phyloP scores from a whole-genome alignment of 192 early-diverging fungal species.

The Rhizoclosmatium sp. region DNA sequence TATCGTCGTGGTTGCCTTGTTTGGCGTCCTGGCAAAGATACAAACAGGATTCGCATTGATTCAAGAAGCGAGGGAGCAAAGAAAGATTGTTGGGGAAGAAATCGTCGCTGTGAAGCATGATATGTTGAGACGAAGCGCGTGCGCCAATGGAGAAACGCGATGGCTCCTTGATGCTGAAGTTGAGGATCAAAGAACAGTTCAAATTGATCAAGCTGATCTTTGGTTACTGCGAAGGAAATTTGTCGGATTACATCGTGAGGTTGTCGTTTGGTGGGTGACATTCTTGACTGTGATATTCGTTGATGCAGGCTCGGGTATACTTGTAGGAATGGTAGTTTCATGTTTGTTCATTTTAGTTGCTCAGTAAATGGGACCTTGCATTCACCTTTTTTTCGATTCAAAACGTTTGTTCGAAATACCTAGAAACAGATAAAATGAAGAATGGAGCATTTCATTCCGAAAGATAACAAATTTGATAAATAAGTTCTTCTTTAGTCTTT shows the following conservation, averaged over 20 bases:
- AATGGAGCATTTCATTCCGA: too few species aligned
- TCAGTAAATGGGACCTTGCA: too few species aligned
- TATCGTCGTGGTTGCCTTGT: conserved; percentile 22
- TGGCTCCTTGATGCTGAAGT: background rate
- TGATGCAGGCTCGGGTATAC: conserved; percentile 29
- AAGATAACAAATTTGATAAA: too few species aligned
- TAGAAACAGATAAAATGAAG: too few species aligned
- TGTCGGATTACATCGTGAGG: background rate
- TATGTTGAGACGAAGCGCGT: background rate
- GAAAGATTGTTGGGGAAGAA: background rate
- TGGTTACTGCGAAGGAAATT: conserved; percentile 5
- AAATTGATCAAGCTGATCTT: background rate
- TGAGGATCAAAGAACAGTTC: background rate
- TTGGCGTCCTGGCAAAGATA: background rate
- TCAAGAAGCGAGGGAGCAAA: background rate
- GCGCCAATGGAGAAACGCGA: background rate
- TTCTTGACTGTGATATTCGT: conserved; percentile 24
- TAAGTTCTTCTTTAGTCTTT: too few species aligned
- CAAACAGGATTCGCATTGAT: background rate
- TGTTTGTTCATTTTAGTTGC: too few species aligned
- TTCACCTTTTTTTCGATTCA: too few species aligned
- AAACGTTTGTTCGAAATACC: too few species aligned
- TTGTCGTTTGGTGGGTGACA: conserved; percentile 32
- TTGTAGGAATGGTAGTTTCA: background rate
- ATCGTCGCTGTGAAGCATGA: background rate